Evolutionary conservation across 768 basidiomycete species (phyloP).

Genomic region (Crepidotus variabilis): DNA sequence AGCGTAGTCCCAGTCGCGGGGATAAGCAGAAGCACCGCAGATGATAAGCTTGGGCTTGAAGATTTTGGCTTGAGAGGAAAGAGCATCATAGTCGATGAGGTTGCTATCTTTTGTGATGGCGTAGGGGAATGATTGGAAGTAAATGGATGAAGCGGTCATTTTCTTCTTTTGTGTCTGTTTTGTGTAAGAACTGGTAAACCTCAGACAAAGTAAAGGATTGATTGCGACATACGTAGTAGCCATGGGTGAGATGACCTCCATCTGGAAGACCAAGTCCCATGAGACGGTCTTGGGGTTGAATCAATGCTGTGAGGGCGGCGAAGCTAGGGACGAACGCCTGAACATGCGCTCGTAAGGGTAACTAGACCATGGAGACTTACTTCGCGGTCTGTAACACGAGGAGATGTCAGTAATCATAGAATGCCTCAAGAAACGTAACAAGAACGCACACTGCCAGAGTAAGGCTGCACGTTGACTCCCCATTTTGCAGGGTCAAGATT

Average conservation of each 20-base stretch:
- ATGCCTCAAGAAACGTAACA: background rate
- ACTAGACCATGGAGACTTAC: slow-evolving; percentile 37
- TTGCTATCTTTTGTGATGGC: slow-evolving; percentile 78
- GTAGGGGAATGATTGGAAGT: slow-evolving; percentile 99
- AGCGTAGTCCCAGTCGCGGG: slow-evolving; percentile 96
- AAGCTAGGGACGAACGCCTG: slow-evolving; percentile 52
- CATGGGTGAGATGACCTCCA: slow-evolving; percentile 96
- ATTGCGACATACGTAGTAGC: slow-evolving; percentile 74
- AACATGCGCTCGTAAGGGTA: slow-evolving; percentile 13
- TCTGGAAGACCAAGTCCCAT: slow-evolving; percentile 99
- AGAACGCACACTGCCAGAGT: slow-evolving; percentile 79
- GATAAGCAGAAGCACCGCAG: slow-evolving; percentile 98
- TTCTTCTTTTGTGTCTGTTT: slow-evolving; percentile 94
- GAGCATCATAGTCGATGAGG: slow-evolving; percentile 81
- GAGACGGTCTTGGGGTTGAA: slow-evolving; percentile 95
- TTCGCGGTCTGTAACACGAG: slow-evolving; percentile 68
- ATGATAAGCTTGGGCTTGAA: slow-evolving; percentile 96
- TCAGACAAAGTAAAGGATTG: slow-evolving; percentile 2
- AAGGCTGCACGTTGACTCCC: slow-evolving; percentile 99
- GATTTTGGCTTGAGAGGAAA: slow-evolving; percentile 83
- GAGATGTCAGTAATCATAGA: slow-evolving; percentile 11
- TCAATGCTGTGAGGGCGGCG: slow-evolving; percentile 91
- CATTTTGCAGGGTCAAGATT: slow-evolving; percentile 88
- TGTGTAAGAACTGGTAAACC: slow-evolving; percentile 7
- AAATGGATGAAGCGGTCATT: slow-evolving; percentile 99